phyloP scores from a whole-genome alignment of 257 asterid species.

The Penstemon newberryi region DNA sequence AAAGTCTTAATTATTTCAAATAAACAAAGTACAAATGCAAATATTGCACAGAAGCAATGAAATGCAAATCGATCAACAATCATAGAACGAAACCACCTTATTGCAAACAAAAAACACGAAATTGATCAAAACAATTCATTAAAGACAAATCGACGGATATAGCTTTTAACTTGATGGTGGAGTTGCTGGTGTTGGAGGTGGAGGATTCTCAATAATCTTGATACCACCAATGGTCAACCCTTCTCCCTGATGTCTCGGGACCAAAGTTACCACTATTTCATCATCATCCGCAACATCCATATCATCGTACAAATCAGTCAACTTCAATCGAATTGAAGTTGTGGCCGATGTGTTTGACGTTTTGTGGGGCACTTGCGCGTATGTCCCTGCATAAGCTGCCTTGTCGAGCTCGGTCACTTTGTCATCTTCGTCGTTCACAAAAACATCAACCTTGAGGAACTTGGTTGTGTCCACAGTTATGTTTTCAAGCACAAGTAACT shows the following conservation, averaged over 20 bases:
- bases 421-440: constrained; percentile 52
- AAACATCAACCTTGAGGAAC: constrained; percentile 48
- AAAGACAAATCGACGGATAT: no score
- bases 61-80: no score
- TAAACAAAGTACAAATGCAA: no score
- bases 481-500: constrained; percentile 36
- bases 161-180: no score
- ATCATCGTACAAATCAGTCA: constrained; percentile 39
- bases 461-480: constrained; percentile 30
- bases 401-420: constrained; percentile 32
- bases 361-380: constrained; percentile 53
- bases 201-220: constrained; percentile 39
- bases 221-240: constrained; percentile 47
- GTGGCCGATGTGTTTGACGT: constrained; percentile 19
- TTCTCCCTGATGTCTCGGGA: constrained; percentile 37
- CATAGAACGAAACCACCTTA: no score
- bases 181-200: neutral
- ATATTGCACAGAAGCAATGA: no score
- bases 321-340: constrained; percentile 23
- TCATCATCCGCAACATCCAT: constrained; percentile 38
- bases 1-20: no score
- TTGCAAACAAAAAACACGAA: no score
- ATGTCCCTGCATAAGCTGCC: constrained; percentile 52
- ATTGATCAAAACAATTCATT: no score
- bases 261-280: constrained; percentile 35